phyloP scores from a whole-genome alignment of 495 filamentous ascomycete genomes.

The Penicillium bovifimosum region DNA sequence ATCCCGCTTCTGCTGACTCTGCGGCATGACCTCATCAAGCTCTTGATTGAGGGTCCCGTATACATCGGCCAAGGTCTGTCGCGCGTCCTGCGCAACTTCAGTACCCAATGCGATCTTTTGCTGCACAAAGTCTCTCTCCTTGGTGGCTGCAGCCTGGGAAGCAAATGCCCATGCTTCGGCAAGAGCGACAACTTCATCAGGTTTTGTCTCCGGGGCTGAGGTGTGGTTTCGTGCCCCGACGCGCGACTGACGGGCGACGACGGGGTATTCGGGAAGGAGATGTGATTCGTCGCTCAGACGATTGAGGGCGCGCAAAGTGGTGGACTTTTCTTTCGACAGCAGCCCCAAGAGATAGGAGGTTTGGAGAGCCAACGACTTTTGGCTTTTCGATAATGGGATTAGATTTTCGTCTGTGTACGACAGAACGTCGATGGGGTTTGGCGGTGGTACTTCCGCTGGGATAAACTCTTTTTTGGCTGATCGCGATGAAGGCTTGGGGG shows the following conservation, averaged over 20 bases:
- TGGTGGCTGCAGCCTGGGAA: conserved; percentile 33
- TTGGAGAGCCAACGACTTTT: conserved; percentile 58
- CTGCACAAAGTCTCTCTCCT: conserved; percentile 34
- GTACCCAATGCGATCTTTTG: conserved; percentile 31
- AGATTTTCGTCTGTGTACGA: conserved; percentile 55
- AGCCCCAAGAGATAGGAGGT: conserved; percentile 55
- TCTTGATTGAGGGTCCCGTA: conserved; percentile 36
- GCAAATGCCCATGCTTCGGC: conserved; percentile 49
- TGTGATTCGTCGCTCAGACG: conserved; percentile 65
- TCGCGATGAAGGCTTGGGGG: conserved; percentile 24
- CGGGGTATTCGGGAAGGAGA: conserved; percentile 57
- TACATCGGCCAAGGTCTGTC: conserved; percentile 28
- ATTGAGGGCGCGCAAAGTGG: conserved; percentile 50
- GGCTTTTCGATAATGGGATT: conserved; percentile 50
- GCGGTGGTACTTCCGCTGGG: conserved; percentile 12
- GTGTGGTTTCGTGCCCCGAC: conserved; percentile 30
- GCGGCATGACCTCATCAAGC: conserved; percentile 20
- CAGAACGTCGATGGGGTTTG: conserved; percentile 31
- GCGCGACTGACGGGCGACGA: conserved; percentile 41
- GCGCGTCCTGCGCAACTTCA: conserved; percentile 30
- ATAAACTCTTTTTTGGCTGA: conserved; percentile 20
- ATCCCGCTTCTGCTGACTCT: conserved; percentile 14
- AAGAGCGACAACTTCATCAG: conserved; percentile 31
- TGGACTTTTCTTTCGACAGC: conserved; percentile 55
- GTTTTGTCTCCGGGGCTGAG: conserved; percentile 11